These are phyloP conservation scores for Leccinum proximum DNA, from an alignment of 1,284 basidiomycete genomes.

Conservation along the genomic window DNA sequence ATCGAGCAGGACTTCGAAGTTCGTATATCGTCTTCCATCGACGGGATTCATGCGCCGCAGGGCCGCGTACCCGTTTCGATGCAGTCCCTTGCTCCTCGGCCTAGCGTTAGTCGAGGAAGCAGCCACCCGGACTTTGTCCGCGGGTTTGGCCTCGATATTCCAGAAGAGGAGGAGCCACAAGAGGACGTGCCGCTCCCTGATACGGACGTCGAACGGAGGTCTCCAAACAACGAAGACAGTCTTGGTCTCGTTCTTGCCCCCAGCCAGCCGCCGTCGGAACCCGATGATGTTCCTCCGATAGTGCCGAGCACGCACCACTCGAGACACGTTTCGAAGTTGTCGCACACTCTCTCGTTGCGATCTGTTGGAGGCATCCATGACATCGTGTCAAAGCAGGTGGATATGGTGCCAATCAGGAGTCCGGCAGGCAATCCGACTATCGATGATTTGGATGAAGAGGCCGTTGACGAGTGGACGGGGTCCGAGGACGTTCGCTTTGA, in stretches of 20 bases:
- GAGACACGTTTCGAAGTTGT: conserved; percentile 65
- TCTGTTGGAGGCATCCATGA: conserved; percentile 53
- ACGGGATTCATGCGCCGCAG: conserved; percentile 55
- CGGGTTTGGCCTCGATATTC: conserved; percentile 76
- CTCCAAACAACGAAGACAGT: conserved; percentile 25
- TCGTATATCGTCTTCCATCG: conserved; percentile 17
- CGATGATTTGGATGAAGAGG: conserved; percentile 43
- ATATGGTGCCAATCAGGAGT: conserved; percentile 30
- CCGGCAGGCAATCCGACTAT: conserved; percentile 29
- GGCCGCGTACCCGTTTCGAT: conserved; percentile 51
- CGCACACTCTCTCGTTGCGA: conserved; percentile 59
- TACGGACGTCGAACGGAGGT: conserved; percentile 27
- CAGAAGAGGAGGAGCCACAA: conserved; percentile 56
- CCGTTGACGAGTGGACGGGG: conserved; percentile 75
- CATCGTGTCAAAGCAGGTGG: conserved; percentile 25
- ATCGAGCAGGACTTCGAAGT: conserved; percentile 27
- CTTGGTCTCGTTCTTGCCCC: conserved; percentile 12
- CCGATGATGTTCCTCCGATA: conserved; percentile 41
- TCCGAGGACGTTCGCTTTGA: conserved; percentile 61
- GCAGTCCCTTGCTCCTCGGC: conserved; percentile 42
- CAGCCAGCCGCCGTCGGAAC: conserved; percentile 17
- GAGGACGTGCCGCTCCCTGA: conserved; percentile 33
- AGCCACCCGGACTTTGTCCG: conserved; percentile 68
- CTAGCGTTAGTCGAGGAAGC: conserved; percentile 42
- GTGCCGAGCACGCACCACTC: conserved; percentile 58